Evolutionary conservation across 306 rosid species (phyloP), one percentile per base, ranked within the genome.

Genomic region (Gillenia trifoliata): DNA sequence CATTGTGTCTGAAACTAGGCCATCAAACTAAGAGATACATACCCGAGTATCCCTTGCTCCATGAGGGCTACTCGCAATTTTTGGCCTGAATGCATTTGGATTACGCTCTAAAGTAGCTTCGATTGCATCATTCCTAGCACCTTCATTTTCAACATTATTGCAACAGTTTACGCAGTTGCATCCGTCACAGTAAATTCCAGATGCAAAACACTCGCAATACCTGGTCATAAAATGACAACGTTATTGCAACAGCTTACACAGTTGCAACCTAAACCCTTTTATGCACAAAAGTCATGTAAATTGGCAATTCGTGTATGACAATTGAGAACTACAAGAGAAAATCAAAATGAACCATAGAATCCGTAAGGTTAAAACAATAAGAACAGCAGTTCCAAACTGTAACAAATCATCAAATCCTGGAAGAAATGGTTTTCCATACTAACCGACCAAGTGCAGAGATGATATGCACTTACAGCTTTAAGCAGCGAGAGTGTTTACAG

Each of bases 131-230:
- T 92, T 88, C 74, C 99, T 89, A 47, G 91, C 95, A 81, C 87
- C 92, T 84, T 95, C 99, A 72, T 95, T 95, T 65, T 92, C 99
- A 75, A 90, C 98, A 83, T 95, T 95, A 83, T 95, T 95, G 79
- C 78, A 90, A 86, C 99, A 95, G 87, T 95, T 95, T 68, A 88
- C 88, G 75, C 99, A 95, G 85, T 95, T 95, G 96, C 99, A 95
- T 64, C 99, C 99, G 15, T 95, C 99, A 61, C 99, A 95, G 80
- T 92, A 90, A 85, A 95, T 92, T 83, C 99, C 98, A 61, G 99
- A 95, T 71, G 99, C 99, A 83, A 95, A 95, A 84, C 99, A 95
- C 86, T 95, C 99, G 64, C 99, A 95, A 68, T 95, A 95, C 90
- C 99, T 95, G 92, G 81, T 77, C 83, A 82, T 73, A 66, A 86